Conservation (phyloP, 2,329 filamentous ascomycete genomes). For the Pyricularia pennisetigena region DNA sequence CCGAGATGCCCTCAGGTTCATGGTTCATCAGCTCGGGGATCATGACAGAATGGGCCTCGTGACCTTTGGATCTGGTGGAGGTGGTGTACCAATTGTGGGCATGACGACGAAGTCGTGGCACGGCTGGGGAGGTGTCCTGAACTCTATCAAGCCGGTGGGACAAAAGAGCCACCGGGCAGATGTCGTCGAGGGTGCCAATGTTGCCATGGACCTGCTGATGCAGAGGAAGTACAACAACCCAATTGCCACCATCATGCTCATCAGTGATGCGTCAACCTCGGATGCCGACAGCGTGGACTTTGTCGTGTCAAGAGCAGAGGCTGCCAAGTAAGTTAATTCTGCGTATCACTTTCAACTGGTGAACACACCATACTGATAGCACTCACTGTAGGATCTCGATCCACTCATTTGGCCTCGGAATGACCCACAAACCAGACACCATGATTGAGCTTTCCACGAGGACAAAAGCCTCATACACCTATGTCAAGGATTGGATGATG, state of each 20-base stretch:
- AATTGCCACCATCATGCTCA: conserved; percentile 88
- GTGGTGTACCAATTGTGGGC: conserved; percentile 89
- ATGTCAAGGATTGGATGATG: conserved; percentile 99
- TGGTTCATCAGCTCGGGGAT: conserved; percentile 82
- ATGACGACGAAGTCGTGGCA: conserved; percentile 95
- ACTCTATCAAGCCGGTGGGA: conserved; percentile 83
- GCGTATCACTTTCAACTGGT: neutral
- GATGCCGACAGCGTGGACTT: conserved; percentile 96
- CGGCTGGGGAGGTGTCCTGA: conserved; percentile 80
- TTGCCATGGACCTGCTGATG: conserved; percentile 98
- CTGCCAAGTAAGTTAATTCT: conserved; percentile 65
- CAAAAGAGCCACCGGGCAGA: conserved; percentile 96
- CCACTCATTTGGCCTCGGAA: conserved; percentile 89
- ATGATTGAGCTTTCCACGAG: conserved; percentile 96
- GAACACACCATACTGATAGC: conserved; percentile 13
- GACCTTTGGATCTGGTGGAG: conserved; percentile 89
- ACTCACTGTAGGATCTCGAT: conserved; percentile 64
- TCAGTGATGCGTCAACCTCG: conserved; percentile 92
- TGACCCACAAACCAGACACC: conserved; percentile 96
- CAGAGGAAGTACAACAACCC: conserved; percentile 94
- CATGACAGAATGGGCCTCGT: conserved; percentile 95
- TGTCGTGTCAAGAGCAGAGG: conserved; percentile 91
- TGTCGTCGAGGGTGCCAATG: conserved; percentile 93
- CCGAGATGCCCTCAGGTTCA: conserved; percentile 82
- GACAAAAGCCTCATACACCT: conserved; percentile 95